phyloP scores from a whole-genome alignment of 2,329 filamentous ascomycete species.

The Aspergillus brasiliensis region DNA sequence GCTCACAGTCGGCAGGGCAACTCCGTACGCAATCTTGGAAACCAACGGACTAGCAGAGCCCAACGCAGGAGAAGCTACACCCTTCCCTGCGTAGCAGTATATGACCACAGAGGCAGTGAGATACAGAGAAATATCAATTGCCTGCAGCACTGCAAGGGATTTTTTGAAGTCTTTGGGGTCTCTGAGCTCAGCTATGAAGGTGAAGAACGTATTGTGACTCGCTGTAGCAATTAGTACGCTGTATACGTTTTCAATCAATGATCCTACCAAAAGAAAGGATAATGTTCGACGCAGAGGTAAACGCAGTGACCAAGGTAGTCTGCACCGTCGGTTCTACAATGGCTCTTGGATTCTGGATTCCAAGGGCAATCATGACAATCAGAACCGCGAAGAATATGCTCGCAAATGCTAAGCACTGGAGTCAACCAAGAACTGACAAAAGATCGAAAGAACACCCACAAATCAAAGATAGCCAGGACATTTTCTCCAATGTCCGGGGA shows the following conservation, averaged over 20 bases:
- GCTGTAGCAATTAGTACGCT: slow-evolving; percentile 53
- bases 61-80: slow-evolving; percentile 67
- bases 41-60: slow-evolving; percentile 61
- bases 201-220: slow-evolving; percentile 69
- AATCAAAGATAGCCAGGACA: slow-evolving; percentile 63
- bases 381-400: slow-evolving; percentile 66
- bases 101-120: slow-evolving; percentile 67
- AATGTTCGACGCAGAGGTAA: slow-evolving; percentile 67
- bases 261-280: slow-evolving; percentile 66
- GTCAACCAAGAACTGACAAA: too few relatives aligned
- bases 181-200: slow-evolving; percentile 65
- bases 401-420: slow-evolving; percentile 54
- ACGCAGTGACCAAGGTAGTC: slow-evolving; percentile 56
- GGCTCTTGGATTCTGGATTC: slow-evolving; percentile 50
- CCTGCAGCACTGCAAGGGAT: slow-evolving; percentile 63
- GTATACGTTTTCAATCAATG: slow-evolving; percentile 42
- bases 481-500: slow-evolving; percentile 63
- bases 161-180: slow-evolving; percentile 63
- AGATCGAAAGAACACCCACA: too few relatives aligned
- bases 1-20: slow-evolving; percentile 65
- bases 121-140: slow-evolving; percentile 63
- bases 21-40: slow-evolving; percentile 66
- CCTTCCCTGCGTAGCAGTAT: slow-evolving; percentile 65
- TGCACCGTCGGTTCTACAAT: slow-evolving; percentile 42
- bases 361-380: slow-evolving; percentile 68